Percentiles rank a stretch among this genome's conserved stretches.
Conservation (phyloP, 2,329 filamentous ascomycete genomes). For the Fusarium brachygibbosum region DNA sequence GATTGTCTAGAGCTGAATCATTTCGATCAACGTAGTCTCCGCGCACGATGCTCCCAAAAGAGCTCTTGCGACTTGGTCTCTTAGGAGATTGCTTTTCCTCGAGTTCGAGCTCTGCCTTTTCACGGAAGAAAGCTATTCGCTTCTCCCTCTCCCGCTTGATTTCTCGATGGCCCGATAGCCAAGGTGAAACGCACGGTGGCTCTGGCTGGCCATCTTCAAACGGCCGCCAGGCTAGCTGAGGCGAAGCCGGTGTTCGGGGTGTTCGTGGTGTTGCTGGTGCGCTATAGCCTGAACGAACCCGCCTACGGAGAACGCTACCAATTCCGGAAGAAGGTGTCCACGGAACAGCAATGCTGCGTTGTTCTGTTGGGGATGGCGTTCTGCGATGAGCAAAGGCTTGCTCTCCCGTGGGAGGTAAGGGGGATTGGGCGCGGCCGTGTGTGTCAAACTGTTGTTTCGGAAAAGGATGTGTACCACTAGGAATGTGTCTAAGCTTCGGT, state of each 20-base stretch:
- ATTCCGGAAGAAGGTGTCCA: slow-evolving; percentile 46
- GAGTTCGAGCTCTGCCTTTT: slow-evolving; percentile 36
- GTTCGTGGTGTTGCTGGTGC: slow-evolving; percentile 37
- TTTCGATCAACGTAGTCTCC: slow-evolving; percentile 24
- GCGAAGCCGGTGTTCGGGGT: slow-evolving; percentile 40
- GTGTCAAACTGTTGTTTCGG: slow-evolving; percentile 29
- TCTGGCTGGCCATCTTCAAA: slow-evolving; percentile 42
- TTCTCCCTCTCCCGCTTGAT: slow-evolving; percentile 37
- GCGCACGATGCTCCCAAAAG: slow-evolving; percentile 26
- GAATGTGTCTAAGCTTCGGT: slow-evolving; percentile 5
- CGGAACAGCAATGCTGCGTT: slow-evolving; percentile 4
- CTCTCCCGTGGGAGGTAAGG: not conserved
- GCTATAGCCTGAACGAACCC: slow-evolving; percentile 39
- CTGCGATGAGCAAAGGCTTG: not conserved
- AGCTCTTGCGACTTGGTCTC: slow-evolving; percentile 20
- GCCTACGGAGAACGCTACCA: slow-evolving; percentile 47
- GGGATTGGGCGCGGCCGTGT: slow-evolving; percentile 16
- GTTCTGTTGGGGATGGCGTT: slow-evolving; percentile 28
- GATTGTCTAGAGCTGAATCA: slow-evolving; percentile 6
- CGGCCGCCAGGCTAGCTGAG: slow-evolving; percentile 45
- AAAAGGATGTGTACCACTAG: slow-evolving; percentile 14
- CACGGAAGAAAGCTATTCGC: slow-evolving; percentile 44
- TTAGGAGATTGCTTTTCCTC: slow-evolving; percentile 14
- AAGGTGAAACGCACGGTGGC: slow-evolving; percentile 44
- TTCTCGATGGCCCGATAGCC: slow-evolving; percentile 41